Conservation (phyloP, 2,329 filamentous ascomycete species). For the Leptographium procerum region DNA sequence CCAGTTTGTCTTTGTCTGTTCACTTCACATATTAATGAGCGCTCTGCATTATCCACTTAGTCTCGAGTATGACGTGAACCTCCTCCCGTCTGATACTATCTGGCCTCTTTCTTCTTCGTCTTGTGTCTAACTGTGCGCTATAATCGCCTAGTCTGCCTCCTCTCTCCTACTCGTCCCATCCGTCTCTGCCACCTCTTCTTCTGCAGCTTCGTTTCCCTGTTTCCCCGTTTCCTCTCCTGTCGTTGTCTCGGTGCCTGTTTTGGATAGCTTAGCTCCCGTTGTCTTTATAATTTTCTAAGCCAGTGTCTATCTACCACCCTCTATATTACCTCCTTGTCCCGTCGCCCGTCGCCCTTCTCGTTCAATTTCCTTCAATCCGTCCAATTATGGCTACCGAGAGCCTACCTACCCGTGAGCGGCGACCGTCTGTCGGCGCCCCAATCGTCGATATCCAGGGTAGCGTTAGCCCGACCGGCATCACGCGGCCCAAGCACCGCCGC, state of each 20-base stretch:
- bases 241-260: background rate
- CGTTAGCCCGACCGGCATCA: conserved; percentile 74
- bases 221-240: background rate
- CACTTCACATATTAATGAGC: too few relatives aligned
- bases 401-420: conserved; percentile 57
- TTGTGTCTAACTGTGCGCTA: background rate
- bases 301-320: background rate
- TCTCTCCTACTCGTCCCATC: background rate
- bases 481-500: conserved; percentile 87
- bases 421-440: conserved; percentile 69
- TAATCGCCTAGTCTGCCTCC: too few relatives aligned
- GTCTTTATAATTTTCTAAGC: background rate
- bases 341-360: too few relatives aligned
- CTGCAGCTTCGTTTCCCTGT: background rate
- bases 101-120: background rate
- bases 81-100: background rate
- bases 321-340: background rate
- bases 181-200: background rate
- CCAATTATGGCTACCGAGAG: conserved; percentile 6
- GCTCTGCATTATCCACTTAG: background rate
- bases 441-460: conserved; percentile 79
- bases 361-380: background rate
- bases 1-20: background rate
- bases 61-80: background rate
- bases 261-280: background rate